phyloP scores from a whole-genome alignment of 169 alveolate genomes.

The Plasmodium vivax region DNA sequence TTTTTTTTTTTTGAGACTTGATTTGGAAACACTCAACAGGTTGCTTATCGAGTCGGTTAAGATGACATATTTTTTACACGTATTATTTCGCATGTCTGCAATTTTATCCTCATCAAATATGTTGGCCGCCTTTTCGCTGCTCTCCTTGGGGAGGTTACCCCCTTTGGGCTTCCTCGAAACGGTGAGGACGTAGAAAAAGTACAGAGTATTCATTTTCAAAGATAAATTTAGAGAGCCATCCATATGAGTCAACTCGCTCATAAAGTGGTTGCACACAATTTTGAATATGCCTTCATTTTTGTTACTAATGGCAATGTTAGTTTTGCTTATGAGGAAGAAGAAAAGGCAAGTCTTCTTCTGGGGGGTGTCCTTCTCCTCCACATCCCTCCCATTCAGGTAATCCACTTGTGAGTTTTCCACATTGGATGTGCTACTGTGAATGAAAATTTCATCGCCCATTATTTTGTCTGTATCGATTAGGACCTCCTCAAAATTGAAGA shows the following conservation, averaged over 20 bases:
- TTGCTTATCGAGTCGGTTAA: constrained; percentile 51
- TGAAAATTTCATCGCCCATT: constrained; percentile 10
- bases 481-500: constrained; percentile 23
- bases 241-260: constrained; percentile 31
- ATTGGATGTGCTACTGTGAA: neutral
- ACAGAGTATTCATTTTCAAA: constrained; percentile 18
- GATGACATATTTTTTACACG: constrained; percentile 57
- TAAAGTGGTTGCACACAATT: constrained; percentile 15
- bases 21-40: constrained; percentile 46
- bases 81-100: neutral
- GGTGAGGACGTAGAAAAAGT: constrained; percentile 35
- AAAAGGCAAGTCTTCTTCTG: constrained; percentile 9
- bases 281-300: constrained; percentile 65
- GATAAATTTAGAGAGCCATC: constrained; percentile 12
- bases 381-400: neutral
- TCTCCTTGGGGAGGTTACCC: neutral
- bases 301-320: constrained; percentile 10
- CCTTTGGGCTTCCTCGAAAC: neutral
- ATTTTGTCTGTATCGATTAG: neutral
- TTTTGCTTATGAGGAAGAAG: constrained; percentile 34
- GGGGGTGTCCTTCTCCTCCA: neutral
- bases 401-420: neutral
- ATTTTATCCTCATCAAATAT: neutral
- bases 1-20: constrained; percentile 19
- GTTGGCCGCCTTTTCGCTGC: neutral